These are phyloP conservation scores for Panellus pusillus DNA, from an alignment of 768 basidiomycete genomes.

Conservation along the genomic window DNA sequence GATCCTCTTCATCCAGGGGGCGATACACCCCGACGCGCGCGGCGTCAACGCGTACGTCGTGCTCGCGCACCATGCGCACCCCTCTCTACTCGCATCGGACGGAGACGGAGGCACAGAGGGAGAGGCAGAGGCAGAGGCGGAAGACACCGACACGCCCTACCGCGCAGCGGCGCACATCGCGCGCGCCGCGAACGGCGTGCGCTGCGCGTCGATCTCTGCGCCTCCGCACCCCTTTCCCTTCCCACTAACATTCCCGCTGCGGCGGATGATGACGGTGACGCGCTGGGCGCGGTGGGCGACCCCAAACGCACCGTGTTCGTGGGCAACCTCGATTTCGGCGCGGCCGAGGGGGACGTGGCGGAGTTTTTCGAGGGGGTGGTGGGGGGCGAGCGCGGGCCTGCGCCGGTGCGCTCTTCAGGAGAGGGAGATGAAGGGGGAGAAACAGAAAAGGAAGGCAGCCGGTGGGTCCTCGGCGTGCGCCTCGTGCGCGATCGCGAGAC, in stretches of 20 bases:
- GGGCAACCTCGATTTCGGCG: slow-evolving; percentile 89
- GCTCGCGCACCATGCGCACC: slow-evolving; percentile 64
- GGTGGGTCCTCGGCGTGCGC: slow-evolving; percentile 84
- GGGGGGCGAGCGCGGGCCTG: slow-evolving; percentile 65
- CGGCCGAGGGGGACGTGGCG: slow-evolving; percentile 87
- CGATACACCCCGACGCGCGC: slow-evolving; percentile 78
- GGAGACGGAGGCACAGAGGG: too few species aligned
- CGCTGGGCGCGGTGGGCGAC: slow-evolving; percentile 42
- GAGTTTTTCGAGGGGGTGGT: slow-evolving; percentile 85
- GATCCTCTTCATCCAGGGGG: slow-evolving; percentile 90
- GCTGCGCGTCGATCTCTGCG: slow-evolving; percentile 76
- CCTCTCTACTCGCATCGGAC: too few species aligned
- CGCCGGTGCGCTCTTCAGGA: too few species aligned
- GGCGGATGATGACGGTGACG: slow-evolving; percentile 5
- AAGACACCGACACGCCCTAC: slow-evolving; percentile 41
- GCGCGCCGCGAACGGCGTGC: slow-evolving; percentile 64
- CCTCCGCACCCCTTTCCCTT: too few species aligned
- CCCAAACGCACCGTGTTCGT: slow-evolving; percentile 87
- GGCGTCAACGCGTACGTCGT: slow-evolving; percentile 89
- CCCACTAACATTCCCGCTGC: too few species aligned
- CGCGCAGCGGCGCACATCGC: slow-evolving; percentile 65
- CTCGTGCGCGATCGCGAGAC: slow-evolving; percentile 89
- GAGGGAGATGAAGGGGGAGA: too few species aligned
- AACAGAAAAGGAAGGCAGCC: slow-evolving; percentile 23
- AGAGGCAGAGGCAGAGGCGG: slow-evolving; percentile 47